Evolutionary conservation across 2,329 filamentous ascomycete species (phyloP).

Genomic region (Diplodia mutila): DNA sequence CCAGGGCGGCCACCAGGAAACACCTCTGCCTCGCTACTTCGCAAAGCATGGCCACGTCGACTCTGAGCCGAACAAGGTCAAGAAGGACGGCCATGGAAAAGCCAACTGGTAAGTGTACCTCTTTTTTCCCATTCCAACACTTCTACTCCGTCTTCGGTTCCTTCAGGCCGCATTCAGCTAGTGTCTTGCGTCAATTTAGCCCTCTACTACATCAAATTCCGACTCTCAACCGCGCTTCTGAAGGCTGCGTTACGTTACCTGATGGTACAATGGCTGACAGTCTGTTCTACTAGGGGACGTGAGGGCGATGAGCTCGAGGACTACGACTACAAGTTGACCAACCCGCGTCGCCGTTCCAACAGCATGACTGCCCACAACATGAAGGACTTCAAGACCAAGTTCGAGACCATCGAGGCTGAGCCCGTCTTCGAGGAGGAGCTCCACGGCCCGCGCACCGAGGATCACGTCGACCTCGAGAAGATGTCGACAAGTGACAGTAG

Average conservation of each 20-base stretch:
- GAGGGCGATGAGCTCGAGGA: conserved; percentile 84
- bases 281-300: conserved; percentile 70
- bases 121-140: not conserved
- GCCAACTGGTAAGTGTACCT: conserved; percentile 79
- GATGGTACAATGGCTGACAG: conserved; percentile 29
- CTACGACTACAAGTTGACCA: conserved; percentile 79
- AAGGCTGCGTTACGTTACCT: not conserved
- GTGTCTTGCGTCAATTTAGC: not conserved
- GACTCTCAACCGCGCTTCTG: not conserved
- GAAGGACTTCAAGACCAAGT: conserved; percentile 92
- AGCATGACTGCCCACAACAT: conserved; percentile 72
- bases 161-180: not conserved
- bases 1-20: conserved; percentile 68
- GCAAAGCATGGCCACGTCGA: conserved; percentile 82
- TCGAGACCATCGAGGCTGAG: conserved; percentile 85
- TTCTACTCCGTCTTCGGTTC: not conserved
- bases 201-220: conserved; percentile 3
- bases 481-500: conserved; percentile 50
- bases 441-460: conserved; percentile 67
- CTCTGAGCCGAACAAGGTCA: conserved; percentile 86
- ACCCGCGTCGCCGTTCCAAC: conserved; percentile 90
- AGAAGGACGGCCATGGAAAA: conserved; percentile 93
- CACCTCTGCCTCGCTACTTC: conserved; percentile 88
- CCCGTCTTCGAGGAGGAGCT: conserved; percentile 89
- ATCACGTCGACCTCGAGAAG: conserved; percentile 56